These are phyloP conservation scores for Xylaria palmicola DNA, from an alignment of 495 filamentous ascomycete species.

Conservation along the genomic window DNA sequence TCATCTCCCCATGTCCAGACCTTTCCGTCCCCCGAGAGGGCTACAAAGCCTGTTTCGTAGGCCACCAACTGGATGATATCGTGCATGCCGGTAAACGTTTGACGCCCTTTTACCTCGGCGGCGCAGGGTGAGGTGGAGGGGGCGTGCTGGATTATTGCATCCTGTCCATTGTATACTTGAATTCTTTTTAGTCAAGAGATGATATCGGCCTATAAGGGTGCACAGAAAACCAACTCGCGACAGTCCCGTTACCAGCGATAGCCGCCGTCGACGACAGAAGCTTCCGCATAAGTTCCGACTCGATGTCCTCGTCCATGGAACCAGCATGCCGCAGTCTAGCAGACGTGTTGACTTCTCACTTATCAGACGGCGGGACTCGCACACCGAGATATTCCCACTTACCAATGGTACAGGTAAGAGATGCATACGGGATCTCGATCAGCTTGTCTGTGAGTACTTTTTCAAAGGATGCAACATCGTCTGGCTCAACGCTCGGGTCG, in stretches of 20 bases:
- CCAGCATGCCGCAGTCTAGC: constrained; percentile 28
- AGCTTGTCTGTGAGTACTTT: constrained; percentile 32
- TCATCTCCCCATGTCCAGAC: constrained; percentile 63
- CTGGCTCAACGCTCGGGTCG: constrained; percentile 27
- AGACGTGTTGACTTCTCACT: constrained; percentile 26
- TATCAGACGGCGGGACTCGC: background rate
- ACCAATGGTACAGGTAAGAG: constrained; percentile 43
- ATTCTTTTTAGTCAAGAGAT: constrained; percentile 2
- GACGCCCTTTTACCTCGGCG: background rate
- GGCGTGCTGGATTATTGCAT: constrained; percentile 27
- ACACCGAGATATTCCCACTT: constrained; percentile 13
- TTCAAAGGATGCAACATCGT: constrained; percentile 41
- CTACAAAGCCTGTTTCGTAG: constrained; percentile 51
- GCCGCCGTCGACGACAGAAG: constrained; percentile 23
- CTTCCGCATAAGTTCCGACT: constrained; percentile 15
- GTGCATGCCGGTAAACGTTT: constrained; percentile 22
- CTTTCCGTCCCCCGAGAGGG: constrained; percentile 45
- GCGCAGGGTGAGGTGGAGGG: constrained; percentile 17
- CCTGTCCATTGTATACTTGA: constrained; percentile 27
- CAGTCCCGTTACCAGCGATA: constrained; percentile 33
- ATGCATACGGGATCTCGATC: constrained; percentile 29
- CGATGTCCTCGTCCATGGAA: constrained; percentile 12
- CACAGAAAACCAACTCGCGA: constrained; percentile 25
- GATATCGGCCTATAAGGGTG: background rate
- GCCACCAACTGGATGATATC: constrained; percentile 47